Base-by-base conservation (phyloP, 2,329 filamentous ascomycete species). In the Delphinella strobiligena region DNA sequence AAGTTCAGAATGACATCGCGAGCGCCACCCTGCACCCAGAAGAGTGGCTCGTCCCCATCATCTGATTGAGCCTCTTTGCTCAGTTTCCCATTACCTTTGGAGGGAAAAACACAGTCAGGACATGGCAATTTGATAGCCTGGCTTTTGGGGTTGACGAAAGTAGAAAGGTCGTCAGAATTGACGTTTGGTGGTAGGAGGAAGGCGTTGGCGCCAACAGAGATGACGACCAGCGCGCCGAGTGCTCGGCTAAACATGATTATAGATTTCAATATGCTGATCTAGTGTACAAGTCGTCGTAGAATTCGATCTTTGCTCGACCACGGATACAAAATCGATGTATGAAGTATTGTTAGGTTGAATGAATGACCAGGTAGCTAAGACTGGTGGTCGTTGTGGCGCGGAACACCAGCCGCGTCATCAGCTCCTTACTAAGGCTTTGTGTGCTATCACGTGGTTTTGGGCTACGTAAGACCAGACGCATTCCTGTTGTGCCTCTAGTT, bases 111-210 rank as follows among this genome's bases (percentile, higher is more conserved):
- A 51, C 75, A 79, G 45, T 68, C 67, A 15, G 64, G 61, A 51
- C 75, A 80, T 43, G 69, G 62, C 29, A 79, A 50, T 32, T 65
- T 59, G 43, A 78, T 41, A 16, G 58, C 54, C 45, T 68, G 63
- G 17, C 49, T 49, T 49, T 47, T 64, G 19, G 63, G 57, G 41
- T 65, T 52, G 35, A 61, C 56, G 45, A 64, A 59, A 62, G 51
- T 32, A 63, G 27, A 34, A 2, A 62, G 49, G 39, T 63, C 62
- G 55, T 68, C 59, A 39, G 61, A 56, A 15, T 60, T 54, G 41
- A 68, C 29, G 42, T 47, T 47, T 42, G 75, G 69, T 24, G 74
- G 65, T 39, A 80, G 49, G 44, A 79, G 61, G 51, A 78, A 67
- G 42, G 73, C 55, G 45, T 50, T 51, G 42, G 55, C 55, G 49